Percentiles rank a stretch among this genome's conserved stretches.
Conservation (phyloP, 1,139 yeast species). For the Eremothecium cymbalariae region DNA sequence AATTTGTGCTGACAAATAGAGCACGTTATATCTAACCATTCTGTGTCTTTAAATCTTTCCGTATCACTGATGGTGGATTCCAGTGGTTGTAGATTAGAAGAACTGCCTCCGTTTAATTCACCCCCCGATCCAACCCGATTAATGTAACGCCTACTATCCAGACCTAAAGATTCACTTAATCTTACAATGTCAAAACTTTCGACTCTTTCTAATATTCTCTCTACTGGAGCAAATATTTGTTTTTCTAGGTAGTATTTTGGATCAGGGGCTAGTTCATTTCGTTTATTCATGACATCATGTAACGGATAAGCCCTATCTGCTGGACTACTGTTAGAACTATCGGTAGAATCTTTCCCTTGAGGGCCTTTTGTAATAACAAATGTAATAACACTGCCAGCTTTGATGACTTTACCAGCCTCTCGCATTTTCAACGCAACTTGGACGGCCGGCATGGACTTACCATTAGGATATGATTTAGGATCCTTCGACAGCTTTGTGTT, state of each 20-base stretch:
- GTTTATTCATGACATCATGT: constrained; percentile 54
- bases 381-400: constrained; percentile 86
- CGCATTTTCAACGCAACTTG: constrained; percentile 81
- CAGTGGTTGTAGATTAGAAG: constrained; percentile 57
- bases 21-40: constrained; percentile 51
- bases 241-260: constrained; percentile 72
- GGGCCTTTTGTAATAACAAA: constrained; percentile 56
- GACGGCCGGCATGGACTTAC: constrained; percentile 84
- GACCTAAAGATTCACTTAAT: constrained; percentile 67
- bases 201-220: constrained; percentile 74
- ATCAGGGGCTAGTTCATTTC: constrained; percentile 56
- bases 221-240: constrained; percentile 87
- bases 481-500: constrained; percentile 72
- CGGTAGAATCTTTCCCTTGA: constrained; percentile 22
- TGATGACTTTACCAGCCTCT: constrained; percentile 72
- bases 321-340: constrained; percentile 12
- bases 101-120: constrained; percentile 33
- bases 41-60: constrained; percentile 69
- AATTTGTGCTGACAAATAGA: constrained; percentile 51
- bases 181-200: constrained; percentile 81
- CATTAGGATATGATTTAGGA: constrained; percentile 66
- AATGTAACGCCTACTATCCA: constrained; percentile 61
- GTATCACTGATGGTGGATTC: constrained; percentile 76
- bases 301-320: constrained; percentile 79
- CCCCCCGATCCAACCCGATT: constrained; percentile 36